A percentile compares a stretch with the other conserved stretches of the same genome.
These are phyloP conservation scores for Hymenoscyphus linearis DNA, from an alignment of 2,329 filamentous ascomycete species.

Conservation along the genomic window DNA sequence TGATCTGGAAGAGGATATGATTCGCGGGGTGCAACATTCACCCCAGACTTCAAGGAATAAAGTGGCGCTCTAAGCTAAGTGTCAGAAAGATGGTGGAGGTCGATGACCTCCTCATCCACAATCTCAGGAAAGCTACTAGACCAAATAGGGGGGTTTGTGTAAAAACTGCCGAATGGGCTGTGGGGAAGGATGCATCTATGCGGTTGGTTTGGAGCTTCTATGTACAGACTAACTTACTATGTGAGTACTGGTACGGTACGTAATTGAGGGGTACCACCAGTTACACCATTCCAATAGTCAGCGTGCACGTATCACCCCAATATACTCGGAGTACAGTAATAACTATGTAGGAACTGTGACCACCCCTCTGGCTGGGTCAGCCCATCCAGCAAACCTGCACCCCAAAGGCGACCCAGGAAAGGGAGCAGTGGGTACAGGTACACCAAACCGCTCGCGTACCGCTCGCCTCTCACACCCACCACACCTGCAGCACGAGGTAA, in stretches of 20 bases:
- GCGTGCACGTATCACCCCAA: background rate
- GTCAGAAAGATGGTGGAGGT: background rate
- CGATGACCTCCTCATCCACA: too few species aligned
- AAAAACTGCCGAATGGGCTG: background rate
- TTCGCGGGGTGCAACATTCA: background rate
- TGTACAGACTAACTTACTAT: too few species aligned
- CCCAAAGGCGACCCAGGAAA: background rate
- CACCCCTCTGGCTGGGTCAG: background rate
- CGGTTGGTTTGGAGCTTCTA: background rate
- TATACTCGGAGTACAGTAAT: too few species aligned
- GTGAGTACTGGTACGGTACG: too few species aligned
- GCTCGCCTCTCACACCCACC: background rate
- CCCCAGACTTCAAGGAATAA: background rate
- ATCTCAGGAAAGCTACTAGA: background rate
- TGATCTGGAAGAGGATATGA: background rate
- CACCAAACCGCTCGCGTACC: background rate
- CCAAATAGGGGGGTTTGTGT: background rate
- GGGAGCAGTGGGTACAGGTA: background rate
- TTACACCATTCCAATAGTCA: background rate
- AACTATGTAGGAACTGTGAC: too few species aligned
- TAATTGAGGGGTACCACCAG: too few species aligned
- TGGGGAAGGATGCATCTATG: background rate
- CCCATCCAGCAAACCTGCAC: background rate
- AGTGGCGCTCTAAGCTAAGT: background rate
- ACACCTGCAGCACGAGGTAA: background rate